phyloP scores from a whole-genome alignment of 306 rosid species.

The Fragaria iinumae region DNA sequence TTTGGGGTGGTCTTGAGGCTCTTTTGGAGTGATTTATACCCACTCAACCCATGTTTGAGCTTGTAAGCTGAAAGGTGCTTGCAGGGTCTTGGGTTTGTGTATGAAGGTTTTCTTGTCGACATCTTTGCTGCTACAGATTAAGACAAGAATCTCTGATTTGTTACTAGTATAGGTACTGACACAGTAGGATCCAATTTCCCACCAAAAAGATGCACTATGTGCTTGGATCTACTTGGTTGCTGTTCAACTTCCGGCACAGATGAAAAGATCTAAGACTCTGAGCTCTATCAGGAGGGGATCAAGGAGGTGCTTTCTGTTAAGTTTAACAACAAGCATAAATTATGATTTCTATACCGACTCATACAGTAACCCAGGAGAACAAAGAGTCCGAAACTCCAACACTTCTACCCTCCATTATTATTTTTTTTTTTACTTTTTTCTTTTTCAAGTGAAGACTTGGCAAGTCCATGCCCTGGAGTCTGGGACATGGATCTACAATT shows the following conservation, averaged over 20 bases:
- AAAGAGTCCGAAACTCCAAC: too few relatives aligned
- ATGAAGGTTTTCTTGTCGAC: conserved; percentile 56
- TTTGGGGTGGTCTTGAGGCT: conserved; percentile 56
- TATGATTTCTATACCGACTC: conserved; percentile 10
- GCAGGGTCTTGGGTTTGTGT: conserved; percentile 74
- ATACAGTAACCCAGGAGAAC: too few relatives aligned
- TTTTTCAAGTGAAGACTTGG: too few relatives aligned
- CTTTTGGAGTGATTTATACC: conserved; percentile 69
- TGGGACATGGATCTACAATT: too few relatives aligned
- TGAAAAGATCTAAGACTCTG: background rate
- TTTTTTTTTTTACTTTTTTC: too few relatives aligned
- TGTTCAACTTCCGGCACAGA: background rate
- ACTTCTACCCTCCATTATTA: too few relatives aligned
- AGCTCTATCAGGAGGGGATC: background rate
- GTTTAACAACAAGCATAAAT: background rate
- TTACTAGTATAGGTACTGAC: background rate
- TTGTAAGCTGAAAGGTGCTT: conserved; percentile 76
- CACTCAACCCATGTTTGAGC: conserved; percentile 63
- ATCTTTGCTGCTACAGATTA: conserved; percentile 25
- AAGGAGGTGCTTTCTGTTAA: background rate
- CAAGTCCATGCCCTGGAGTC: too few relatives aligned
- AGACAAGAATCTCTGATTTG: conserved; percentile 21
- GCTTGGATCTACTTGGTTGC: background rate
- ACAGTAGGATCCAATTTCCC: conserved; percentile 1
- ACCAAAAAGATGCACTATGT: background rate